A percentile compares a stretch with the other conserved stretches of the same genome.
phyloP scores from a whole-genome alignment of 2,329 filamentous ascomycete genomes.

The Beauveria varroae region DNA sequence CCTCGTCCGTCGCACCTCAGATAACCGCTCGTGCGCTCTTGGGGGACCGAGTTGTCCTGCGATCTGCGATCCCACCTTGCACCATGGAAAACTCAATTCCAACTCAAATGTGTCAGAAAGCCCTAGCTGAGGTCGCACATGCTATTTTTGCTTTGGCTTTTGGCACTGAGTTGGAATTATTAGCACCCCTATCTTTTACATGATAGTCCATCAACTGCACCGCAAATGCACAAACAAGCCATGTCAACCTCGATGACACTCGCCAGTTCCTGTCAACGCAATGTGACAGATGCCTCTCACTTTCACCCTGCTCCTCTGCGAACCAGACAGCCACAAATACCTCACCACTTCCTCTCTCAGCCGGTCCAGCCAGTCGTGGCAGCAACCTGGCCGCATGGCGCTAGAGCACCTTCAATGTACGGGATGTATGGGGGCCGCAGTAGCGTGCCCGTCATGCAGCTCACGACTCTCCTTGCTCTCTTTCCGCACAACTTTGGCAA shows the following conservation, averaged over 20 bases:
- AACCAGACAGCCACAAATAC: slow-evolving; percentile 2
- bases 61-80: neutral
- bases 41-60: neutral
- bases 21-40: neutral
- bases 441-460: neutral
- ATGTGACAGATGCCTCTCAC: neutral
- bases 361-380: neutral
- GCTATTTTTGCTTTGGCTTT: neutral
- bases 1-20: neutral
- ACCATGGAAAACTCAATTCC: neutral
- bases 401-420: neutral
- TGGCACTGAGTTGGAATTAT: neutral
- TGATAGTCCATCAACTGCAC: neutral
- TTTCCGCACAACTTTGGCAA: neutral
- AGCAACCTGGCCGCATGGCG: neutral
- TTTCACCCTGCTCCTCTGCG: neutral
- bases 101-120: neutral
- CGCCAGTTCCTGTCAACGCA: neutral
- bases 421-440: neutral
- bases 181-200: neutral
- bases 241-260: neutral
- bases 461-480: neutral
- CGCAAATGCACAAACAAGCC: neutral
- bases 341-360: neutral
- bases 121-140: neutral